These are phyloP conservation scores for Yamadazyma triangularis DNA, from an alignment of 1,139 yeast genomes.

Conservation along the genomic window DNA sequence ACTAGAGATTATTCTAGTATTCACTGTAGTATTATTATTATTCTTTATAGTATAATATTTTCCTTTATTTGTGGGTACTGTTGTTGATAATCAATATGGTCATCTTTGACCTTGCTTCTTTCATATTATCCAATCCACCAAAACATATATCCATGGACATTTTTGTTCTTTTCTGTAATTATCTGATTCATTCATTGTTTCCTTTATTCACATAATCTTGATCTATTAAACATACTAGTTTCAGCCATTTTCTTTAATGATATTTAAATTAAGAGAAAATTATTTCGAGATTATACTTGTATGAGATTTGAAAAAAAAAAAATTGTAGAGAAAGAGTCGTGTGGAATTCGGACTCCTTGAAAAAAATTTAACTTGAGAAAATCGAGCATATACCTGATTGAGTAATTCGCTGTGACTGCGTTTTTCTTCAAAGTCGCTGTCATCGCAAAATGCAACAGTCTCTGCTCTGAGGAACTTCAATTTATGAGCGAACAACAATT, in stretches of 20 bases:
- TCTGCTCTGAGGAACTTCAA: background rate
- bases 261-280: constrained; percentile 1
- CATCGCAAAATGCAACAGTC: background rate
- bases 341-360: constrained; percentile 1
- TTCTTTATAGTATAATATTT: too few relatives aligned
- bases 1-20: too few relatives aligned
- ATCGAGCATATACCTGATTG: background rate
- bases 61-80: too few relatives aligned
- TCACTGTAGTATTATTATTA: too few relatives aligned
- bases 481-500: background rate
- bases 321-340: constrained; percentile 4
- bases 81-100: too few relatives aligned
- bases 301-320: constrained; percentile 3
- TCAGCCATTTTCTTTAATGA: constrained; percentile 34
- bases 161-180: too few relatives aligned
- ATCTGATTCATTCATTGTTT: too few relatives aligned
- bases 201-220: background rate
- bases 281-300: background rate
- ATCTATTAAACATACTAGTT: constrained; percentile 33
- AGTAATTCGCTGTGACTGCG: constrained; percentile 1
- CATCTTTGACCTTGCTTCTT: too few relatives aligned
- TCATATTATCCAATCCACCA: too few relatives aligned
- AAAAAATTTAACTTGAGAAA: too few relatives aligned
- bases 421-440: too few relatives aligned
- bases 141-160: too few relatives aligned